Percentiles rank a stretch among this genome's conserved stretches.
These are phyloP conservation scores for Garcia nutans DNA, from an alignment of 345 rosid genomes.

Conservation along the genomic window DNA sequence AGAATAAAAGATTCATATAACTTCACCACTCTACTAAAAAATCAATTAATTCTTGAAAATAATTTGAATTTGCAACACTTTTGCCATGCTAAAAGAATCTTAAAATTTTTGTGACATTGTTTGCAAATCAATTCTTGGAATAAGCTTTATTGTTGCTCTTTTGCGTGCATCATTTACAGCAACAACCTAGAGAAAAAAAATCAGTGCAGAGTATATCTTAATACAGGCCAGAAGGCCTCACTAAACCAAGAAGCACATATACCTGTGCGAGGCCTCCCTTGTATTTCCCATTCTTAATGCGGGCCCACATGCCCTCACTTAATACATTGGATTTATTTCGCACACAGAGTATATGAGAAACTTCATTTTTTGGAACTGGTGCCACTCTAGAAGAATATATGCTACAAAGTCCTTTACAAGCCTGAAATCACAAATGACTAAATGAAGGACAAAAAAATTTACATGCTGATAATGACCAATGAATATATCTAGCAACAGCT, in stretches of 20 bases:
- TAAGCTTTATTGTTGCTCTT: slow-evolving; percentile 77
- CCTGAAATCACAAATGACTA: slow-evolving; percentile 41
- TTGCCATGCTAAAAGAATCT: not conserved
- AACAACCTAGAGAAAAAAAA: slow-evolving; percentile 60
- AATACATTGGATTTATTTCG: slow-evolving; percentile 47
- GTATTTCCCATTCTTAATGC: slow-evolving; percentile 82
- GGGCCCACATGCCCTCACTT: slow-evolving; percentile 79
- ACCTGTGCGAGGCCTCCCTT: slow-evolving; percentile 97
- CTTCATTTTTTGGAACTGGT: slow-evolving; percentile 62
- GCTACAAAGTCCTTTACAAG: slow-evolving; percentile 66
- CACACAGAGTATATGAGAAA: slow-evolving; percentile 56
- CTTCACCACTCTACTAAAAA: not conserved
- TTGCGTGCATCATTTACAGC: slow-evolving; percentile 59
- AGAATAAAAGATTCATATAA: not conserved
- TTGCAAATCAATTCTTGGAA: slow-evolving; percentile 87
- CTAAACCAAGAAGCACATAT: slow-evolving; percentile 3
- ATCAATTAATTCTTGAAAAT: not conserved
- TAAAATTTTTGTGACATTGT: slow-evolving; percentile 73
- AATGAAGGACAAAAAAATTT: not conserved
- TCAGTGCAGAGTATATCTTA: slow-evolving; percentile 6
- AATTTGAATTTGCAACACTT: not conserved
- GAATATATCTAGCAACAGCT: not conserved
- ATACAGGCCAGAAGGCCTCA: slow-evolving; percentile 11
- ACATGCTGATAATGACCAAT: not conserved
- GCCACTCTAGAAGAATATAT: slow-evolving; percentile 63